Evolutionary conservation across 2,329 filamentous ascomycete species (phyloP), one percentile per base, ranked within the genome.

Genomic region (Juglanconis juglandina): DNA sequence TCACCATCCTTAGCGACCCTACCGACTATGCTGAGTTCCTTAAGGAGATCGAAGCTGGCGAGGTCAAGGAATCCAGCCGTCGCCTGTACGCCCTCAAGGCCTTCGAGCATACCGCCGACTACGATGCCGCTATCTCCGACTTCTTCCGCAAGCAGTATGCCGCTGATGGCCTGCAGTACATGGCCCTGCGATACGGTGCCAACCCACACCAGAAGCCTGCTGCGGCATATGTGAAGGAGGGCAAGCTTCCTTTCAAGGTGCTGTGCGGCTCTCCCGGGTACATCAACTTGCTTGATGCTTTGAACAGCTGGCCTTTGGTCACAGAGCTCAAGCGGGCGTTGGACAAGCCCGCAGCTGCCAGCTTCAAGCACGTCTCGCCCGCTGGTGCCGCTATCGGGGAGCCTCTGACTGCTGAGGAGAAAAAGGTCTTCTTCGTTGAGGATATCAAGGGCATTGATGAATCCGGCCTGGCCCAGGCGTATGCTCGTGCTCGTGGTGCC

Each of bases 181-280:
- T 96, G 63, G 81, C 91, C 62, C 88, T 99, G 65, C 89, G 95
- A 69, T 99, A 99, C 75, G 95, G 95, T 63, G 91, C 92, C 70
- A 99, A 99, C 81, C 95, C 95, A 37, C 95, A 99, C 79, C 95
- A 99, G 80, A 98, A 97, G 83, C 93, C 94, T 49, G 95, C 95
- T 37, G 87, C 92, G 24, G 93, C 94, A 56, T 97, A 86, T 74
- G 85, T 89, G 67, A 83, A 83, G 66, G 82, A 89, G 60, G 86
- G 84, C 64, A 81, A 86, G 66, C 81, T 99, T 57, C 95, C 95
- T n/a, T 97, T 97, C 86, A 96, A 94, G 80, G 92, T 96, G 34
- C 86, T 98, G 10, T 82, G 88, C 68, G 95, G 95, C 56, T 85
- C 92, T 8, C 95, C 95, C 7, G 95, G 95, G 57, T 99, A 97